Base-by-base conservation (phyloP, 169 alveolate species). In the Plasmodium sp. region DNA sequence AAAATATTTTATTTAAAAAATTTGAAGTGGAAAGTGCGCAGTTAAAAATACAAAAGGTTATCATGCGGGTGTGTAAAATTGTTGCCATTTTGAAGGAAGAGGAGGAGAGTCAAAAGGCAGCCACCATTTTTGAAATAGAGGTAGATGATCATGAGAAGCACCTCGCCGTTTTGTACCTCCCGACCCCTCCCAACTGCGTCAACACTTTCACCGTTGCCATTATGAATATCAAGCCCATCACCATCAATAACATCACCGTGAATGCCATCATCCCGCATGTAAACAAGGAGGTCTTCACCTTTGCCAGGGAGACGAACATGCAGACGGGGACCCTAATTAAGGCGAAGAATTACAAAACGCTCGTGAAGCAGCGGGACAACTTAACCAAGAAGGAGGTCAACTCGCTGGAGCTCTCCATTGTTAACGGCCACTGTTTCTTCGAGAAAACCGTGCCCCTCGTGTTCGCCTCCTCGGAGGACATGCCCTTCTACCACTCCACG, bases 241-340 rank as follows among this genome's bases (percentile, higher is more conserved):
- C 88, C 10, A 90, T 90, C 14, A 90, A 90, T 67, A 90, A 90
- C 83, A 43, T 80, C n/a, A 81, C 84, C 4, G 92, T 90, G 39
- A 90, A 48, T 80, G 91, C 94, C 6, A 81, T 90, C 12, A 90
- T 90, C 51, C 94, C 94, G 9, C 92, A 90, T 90, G 94, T 90
- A 5, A 58, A 51, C 48, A 90, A 74, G 41, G 90, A 79, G 16
- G 34, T 74, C 12, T 90, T 90, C 27, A 71, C 67, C 22, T 74
- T 90, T 81, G 18, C 39, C 5, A 33, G 27, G 27, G 77, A 90
- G 12, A 82, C 73, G 75, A 39, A 71, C n/a, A 74, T 81, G 34
- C 94, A 81, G 12, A 81, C 71, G 16, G 94, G 94, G 3, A 90
- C 94, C 1, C 67, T 90, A 54, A 45, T 90, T 43, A 51, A 90